Evolutionary conservation across 2,329 filamentous ascomycete species (phyloP).

Genomic region (Aureobasidium sp.): DNA sequence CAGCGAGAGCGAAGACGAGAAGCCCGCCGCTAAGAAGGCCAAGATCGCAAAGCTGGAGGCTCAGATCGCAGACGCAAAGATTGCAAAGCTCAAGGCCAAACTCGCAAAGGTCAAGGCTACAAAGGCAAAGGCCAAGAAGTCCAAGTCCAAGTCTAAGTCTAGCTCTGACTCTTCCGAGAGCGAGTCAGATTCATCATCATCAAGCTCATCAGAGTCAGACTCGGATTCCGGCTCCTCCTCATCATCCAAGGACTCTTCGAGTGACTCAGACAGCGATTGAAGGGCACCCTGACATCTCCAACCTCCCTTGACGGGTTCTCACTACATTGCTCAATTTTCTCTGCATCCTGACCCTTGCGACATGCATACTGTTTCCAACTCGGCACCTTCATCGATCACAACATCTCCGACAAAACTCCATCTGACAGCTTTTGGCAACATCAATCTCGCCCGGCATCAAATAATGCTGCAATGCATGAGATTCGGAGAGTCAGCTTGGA

Average conservation of each 20-base stretch:
- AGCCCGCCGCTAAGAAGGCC: background rate
- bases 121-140: background rate
- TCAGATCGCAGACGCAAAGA: background rate
- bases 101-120: background rate
- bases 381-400: no score
- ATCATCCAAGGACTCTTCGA: background rate
- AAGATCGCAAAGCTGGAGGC: slow-evolving; percentile 1
- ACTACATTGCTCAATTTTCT: no score
- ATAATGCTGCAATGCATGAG: no score
- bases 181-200: slow-evolving; percentile 2
- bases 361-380: no score
- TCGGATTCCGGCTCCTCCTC: background rate
- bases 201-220: background rate
- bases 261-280: slow-evolving; percentile 9
- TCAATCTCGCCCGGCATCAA: no score
- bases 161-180: background rate
- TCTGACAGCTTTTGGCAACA: no score
- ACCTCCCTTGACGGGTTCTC: no score
- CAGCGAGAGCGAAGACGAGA: slow-evolving; percentile 9
- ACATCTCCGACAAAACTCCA: no score
- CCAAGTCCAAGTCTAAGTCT: background rate
- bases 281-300: background rate
- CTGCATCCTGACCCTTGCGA: no score
- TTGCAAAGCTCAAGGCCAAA: slow-evolving; percentile 1
- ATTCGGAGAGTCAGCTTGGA: no score